Percentiles rank a stretch among this genome's conserved stretches.
Evolutionary conservation across 2,329 filamentous ascomycete genomes (phyloP).

Genomic region (Penicillium janthinellum): DNA sequence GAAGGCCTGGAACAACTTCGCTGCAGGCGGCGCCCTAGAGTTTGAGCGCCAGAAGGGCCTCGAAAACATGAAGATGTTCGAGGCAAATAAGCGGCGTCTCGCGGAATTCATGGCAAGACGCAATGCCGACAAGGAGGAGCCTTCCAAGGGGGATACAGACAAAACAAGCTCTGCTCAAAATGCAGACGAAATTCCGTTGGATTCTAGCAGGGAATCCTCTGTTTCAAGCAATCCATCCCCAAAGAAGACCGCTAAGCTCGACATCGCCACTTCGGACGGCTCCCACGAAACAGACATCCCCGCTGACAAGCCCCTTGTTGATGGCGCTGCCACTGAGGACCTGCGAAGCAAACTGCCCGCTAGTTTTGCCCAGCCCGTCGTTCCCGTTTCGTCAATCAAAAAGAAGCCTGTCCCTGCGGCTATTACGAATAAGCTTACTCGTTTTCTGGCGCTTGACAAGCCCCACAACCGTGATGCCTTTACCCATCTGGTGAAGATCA

Average conservation of each 20-base stretch:
- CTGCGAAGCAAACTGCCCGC: constrained; percentile 57
- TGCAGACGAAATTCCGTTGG: constrained; percentile 48
- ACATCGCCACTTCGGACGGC: constrained; percentile 1
- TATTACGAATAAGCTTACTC: constrained; percentile 77
- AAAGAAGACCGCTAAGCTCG: neutral
- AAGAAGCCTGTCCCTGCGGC: constrained; percentile 65
- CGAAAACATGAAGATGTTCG: neutral
- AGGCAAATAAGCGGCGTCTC: neutral
- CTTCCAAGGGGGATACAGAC: neutral
- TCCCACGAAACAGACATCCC: constrained; percentile 4
- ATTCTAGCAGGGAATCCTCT: constrained; percentile 28
- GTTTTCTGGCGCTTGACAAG: constrained; percentile 91
- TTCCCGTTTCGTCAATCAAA: constrained; percentile 51
- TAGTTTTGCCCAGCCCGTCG: constrained; percentile 25
- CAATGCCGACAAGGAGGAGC: neutral
- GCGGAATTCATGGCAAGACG: neutral
- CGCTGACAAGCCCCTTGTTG: constrained; percentile 19
- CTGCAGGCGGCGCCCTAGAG: neutral
- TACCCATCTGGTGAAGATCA: constrained; percentile 73
- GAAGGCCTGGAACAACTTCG: neutral
- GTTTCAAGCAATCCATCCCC: neutral
- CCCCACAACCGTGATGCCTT: constrained; percentile 72
- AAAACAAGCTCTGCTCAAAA: constrained; percentile 49
- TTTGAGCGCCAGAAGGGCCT: neutral
- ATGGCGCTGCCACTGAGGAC: constrained; percentile 58